Percentiles rank a stretch among this genome's conserved stretches.
phyloP scores from a whole-genome alignment of 2,329 filamentous ascomycete genomes.

The Botrytis paeoniae region DNA sequence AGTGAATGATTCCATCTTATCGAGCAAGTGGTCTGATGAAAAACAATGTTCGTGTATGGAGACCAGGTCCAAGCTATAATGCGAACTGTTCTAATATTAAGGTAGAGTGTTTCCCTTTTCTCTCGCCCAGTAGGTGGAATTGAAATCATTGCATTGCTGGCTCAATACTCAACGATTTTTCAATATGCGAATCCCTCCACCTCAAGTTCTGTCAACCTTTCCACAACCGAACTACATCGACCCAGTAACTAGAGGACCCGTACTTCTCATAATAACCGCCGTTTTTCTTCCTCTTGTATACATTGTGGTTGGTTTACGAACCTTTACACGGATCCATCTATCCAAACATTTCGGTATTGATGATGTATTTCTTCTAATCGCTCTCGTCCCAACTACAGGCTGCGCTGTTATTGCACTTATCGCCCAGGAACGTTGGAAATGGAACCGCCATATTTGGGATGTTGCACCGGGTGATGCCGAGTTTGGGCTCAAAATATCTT shows the following conservation, averaged over 20 bases:
- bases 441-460: slow-evolving; percentile 45
- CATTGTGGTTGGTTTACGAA: slow-evolving; percentile 42
- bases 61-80: slow-evolving; percentile 7
- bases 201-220: slow-evolving; percentile 7
- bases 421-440: slow-evolving; percentile 38
- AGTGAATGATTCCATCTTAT: neutral
- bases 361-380: slow-evolving; percentile 45
- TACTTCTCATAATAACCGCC: slow-evolving; percentile 43
- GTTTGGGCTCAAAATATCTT: slow-evolving; percentile 39
- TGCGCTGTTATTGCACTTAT: slow-evolving; percentile 40
- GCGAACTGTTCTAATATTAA: slow-evolving; percentile 5
- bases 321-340: slow-evolving; percentile 46
- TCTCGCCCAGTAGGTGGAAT: neutral
- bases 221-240: slow-evolving; percentile 47
- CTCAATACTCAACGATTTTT: slow-evolving; percentile 7
- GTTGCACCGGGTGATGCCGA: slow-evolving; percentile 36
- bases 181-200: slow-evolving; percentile 17
- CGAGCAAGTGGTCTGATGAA: neutral
- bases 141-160: neutral
- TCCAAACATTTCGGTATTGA: slow-evolving; percentile 47
- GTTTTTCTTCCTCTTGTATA: slow-evolving; percentile 42
- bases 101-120: neutral
- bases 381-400: slow-evolving; percentile 38
- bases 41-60: neutral
- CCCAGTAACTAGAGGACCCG: slow-evolving; percentile 45